Evolutionary conservation across 1,284 basidiomycete genomes (phyloP).

Genomic region (Hymenochaete sp.): DNA sequence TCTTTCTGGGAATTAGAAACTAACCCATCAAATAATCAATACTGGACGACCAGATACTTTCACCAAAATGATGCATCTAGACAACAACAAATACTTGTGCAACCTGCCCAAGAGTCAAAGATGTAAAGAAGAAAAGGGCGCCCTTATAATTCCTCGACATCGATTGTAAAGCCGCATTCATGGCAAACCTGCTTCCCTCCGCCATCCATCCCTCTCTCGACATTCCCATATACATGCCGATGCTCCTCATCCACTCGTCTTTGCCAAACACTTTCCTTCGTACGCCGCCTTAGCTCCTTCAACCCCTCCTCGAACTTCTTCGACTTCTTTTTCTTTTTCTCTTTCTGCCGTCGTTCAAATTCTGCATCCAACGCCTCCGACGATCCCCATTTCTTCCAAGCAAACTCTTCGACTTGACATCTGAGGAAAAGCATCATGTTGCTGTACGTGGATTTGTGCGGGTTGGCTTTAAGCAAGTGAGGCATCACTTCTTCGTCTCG

Average conservation of each 20-base stretch:
- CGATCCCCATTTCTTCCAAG: slow-evolving; percentile 97
- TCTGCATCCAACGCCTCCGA: slow-evolving; percentile 87
- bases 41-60: too few relatives aligned
- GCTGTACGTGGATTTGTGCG: slow-evolving; percentile 91
- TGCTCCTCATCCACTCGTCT: slow-evolving; percentile 80
- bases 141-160: slow-evolving; percentile 67
- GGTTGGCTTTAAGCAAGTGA: slow-evolving; percentile 92
- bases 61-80: too few relatives aligned
- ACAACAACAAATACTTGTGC: too few relatives aligned
- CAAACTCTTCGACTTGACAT: slow-evolving; percentile 91
- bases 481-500: slow-evolving; percentile 88
- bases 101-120: not conserved
- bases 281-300: slow-evolving; percentile 73
- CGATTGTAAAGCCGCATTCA: slow-evolving; percentile 80
- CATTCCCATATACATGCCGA: slow-evolving; percentile 68
- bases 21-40: too few relatives aligned
- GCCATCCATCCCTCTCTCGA: slow-evolving; percentile 45
- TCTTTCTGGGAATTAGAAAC: too few relatives aligned
- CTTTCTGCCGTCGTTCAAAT: slow-evolving; percentile 69
- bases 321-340: slow-evolving; percentile 88
- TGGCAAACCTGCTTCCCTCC: slow-evolving; percentile 67
- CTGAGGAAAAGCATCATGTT: slow-evolving; percentile 99
- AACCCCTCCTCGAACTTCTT: slow-evolving; percentile 89
- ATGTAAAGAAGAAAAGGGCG: not conserved
- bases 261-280: slow-evolving; percentile 87